Evolutionary conservation across 2,329 filamentous ascomycete genomes (phyloP).

Genomic region (Colletotrichum trifolii): DNA sequence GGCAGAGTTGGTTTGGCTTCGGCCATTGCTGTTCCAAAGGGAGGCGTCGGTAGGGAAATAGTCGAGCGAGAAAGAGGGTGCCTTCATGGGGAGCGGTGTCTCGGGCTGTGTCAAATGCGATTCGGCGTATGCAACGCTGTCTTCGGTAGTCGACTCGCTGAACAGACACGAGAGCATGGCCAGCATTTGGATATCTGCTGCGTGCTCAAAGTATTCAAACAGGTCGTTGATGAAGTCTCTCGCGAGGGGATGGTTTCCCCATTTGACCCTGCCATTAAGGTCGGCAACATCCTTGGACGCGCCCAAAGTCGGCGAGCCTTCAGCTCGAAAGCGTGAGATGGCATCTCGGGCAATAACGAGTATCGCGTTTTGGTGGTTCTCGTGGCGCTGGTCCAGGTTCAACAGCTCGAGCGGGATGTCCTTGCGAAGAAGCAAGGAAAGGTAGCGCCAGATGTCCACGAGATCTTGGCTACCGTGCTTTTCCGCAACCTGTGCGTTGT

Average conservation of each 20-base stretch:
- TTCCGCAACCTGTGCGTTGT: slow-evolving; percentile 84
- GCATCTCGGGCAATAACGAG: slow-evolving; percentile 76
- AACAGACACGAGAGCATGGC: slow-evolving; percentile 79
- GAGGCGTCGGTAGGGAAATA: slow-evolving; percentile 71
- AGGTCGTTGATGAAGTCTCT: slow-evolving; percentile 69
- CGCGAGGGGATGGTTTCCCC: slow-evolving; percentile 74
- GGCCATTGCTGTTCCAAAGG: slow-evolving; percentile 63
- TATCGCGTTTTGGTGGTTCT: slow-evolving; percentile 61
- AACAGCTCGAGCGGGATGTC: slow-evolving; percentile 78
- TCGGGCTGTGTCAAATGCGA: slow-evolving; percentile 67
- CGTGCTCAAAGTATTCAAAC: slow-evolving; percentile 72
- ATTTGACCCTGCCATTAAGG: slow-evolving; percentile 72
- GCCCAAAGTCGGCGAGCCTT: slow-evolving; percentile 19
- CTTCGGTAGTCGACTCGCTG: slow-evolving; percentile 67
- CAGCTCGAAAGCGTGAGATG: slow-evolving; percentile 53
- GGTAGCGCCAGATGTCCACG: slow-evolving; percentile 85
- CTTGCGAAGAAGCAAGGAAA: slow-evolving; percentile 80
- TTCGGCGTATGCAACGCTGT: slow-evolving; percentile 68
- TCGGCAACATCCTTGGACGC: slow-evolving; percentile 38
- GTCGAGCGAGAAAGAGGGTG: slow-evolving; percentile 73
- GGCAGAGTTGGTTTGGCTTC: slow-evolving; percentile 64
- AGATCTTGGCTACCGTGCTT: slow-evolving; percentile 77
- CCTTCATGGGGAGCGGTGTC: slow-evolving; percentile 73
- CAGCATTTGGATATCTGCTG: slow-evolving; percentile 75
- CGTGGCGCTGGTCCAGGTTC: slow-evolving; percentile 58